Percentiles rank a stretch among this genome's conserved stretches.
phyloP scores from a whole-genome alignment of 108 stramenopile species.

The Bacterosira constricta region DNA sequence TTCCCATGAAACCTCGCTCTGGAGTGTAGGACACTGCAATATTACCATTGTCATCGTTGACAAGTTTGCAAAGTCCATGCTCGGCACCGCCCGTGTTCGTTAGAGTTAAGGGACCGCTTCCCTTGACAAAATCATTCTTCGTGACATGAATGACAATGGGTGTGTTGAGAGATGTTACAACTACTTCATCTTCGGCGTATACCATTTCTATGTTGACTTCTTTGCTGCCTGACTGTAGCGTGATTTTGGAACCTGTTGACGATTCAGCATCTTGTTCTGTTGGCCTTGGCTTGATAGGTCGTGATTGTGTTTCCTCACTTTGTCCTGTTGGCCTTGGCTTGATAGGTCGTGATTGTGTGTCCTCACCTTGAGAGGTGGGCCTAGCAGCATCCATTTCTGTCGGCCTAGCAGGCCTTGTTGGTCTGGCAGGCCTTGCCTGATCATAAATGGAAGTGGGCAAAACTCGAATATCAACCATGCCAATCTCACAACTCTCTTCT shows the following conservation, averaged over 20 bases:
- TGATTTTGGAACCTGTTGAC: no score
- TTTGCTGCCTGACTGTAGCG: no score
- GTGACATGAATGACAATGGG: constrained; percentile 31
- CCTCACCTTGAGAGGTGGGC: no score
- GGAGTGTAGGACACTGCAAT: constrained; percentile 35
- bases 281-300: no score
- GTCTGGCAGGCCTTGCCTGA: no score
- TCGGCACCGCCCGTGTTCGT: constrained; percentile 29
- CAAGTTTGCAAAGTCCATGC: constrained; percentile 24
- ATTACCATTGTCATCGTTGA: constrained; percentile 4
- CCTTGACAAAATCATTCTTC: constrained; percentile 23
- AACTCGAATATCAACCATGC: constrained; percentile 14
- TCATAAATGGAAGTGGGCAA: background rate
- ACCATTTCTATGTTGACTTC: constrained; percentile 1
- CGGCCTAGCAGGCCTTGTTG: no score
- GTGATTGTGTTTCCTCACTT: no score
- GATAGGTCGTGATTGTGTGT: no score
- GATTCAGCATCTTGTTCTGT: no score
- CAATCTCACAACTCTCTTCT: constrained; percentile 5
- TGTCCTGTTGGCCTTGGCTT: no score
- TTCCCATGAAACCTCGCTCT: constrained; percentile 16
- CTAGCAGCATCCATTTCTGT: no score
- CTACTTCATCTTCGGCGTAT: constrained; percentile 35
- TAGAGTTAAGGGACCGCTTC: constrained; percentile 1
- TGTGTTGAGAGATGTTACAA: constrained; percentile 13